These are phyloP conservation scores for Exophiala dermatitidis DNA, from an alignment of 2,329 filamentous ascomycete species.

Conservation along the genomic window DNA sequence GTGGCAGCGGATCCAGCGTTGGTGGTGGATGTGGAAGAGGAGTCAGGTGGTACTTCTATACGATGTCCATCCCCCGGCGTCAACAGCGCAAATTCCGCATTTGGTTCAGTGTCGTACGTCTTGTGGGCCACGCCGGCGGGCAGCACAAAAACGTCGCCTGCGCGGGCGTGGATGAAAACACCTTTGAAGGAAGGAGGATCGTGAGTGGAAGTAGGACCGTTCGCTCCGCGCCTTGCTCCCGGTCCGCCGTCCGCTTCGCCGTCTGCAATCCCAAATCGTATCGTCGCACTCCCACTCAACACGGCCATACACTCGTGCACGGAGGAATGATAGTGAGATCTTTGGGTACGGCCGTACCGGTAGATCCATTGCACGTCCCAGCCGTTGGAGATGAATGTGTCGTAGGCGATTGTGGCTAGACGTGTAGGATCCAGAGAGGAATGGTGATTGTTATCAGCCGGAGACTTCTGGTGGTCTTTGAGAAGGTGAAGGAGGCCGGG, in stretches of 20 bases:
- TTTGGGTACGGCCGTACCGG: constrained; percentile 49
- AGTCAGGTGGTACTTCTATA: background rate
- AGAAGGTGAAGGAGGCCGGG: constrained; percentile 27
- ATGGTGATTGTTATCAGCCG: too few relatives aligned
- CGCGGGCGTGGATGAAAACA: constrained; percentile 41
- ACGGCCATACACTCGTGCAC: constrained; percentile 54
- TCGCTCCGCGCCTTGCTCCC: background rate
- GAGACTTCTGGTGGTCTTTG: too few relatives aligned
- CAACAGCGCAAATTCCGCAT: constrained; percentile 36
- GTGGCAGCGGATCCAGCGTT: too few relatives aligned
- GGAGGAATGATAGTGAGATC: constrained; percentile 51
- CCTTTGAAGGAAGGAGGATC: constrained; percentile 32
- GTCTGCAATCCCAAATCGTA: constrained; percentile 51
- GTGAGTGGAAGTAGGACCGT: too few relatives aligned
- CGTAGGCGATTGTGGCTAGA: constrained; percentile 31
- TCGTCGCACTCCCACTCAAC: constrained; percentile 46
- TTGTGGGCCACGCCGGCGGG: constrained; percentile 53
- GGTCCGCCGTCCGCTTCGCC: constrained; percentile 26
- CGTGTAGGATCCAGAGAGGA: too few relatives aligned
- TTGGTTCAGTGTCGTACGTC: constrained; percentile 41
- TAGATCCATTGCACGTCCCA: constrained; percentile 53
- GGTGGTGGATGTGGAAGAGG: too few relatives aligned
- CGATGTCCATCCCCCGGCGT: constrained; percentile 39
- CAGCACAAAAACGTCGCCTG: constrained; percentile 54
- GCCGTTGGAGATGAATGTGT: constrained; percentile 43